These are phyloP conservation scores for Terfezia claveryi DNA, from an alignment of 495 filamentous ascomycete genomes.

Conservation along the genomic window DNA sequence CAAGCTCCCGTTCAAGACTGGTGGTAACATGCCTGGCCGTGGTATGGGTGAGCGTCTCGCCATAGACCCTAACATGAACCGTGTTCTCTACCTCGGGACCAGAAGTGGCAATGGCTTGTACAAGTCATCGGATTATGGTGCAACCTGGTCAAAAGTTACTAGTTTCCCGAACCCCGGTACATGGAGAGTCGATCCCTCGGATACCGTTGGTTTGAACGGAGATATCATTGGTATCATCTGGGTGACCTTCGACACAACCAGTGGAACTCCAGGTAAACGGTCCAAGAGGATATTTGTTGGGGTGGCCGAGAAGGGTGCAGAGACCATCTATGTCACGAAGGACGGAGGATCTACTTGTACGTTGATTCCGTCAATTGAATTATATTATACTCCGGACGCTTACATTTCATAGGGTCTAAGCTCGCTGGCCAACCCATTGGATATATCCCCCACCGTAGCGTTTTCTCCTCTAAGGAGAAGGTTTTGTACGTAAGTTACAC, in stretches of 20 bases:
- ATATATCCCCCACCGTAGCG: conserved; percentile 34
- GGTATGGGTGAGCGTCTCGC: conserved; percentile 41
- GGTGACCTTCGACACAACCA: conserved; percentile 36
- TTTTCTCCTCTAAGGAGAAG: conserved; percentile 31
- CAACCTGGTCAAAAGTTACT: conserved; percentile 34
- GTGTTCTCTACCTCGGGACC: conserved; percentile 35
- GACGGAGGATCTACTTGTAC: conserved; percentile 29
- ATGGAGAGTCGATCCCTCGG: conserved; percentile 26
- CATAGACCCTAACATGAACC: conserved; percentile 34
- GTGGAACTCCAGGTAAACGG: conserved; percentile 23
- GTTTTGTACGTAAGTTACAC: conserved; percentile 34
- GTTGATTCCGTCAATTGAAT: not conserved
- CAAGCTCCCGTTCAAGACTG: conserved; percentile 34
- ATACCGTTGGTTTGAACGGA: conserved; percentile 24
- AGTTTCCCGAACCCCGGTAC: conserved; percentile 33
- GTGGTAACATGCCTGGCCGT: conserved; percentile 44
- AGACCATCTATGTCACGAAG: conserved; percentile 31
- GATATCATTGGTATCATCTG: conserved; percentile 32
- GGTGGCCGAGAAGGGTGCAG: conserved; percentile 28
- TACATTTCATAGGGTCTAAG: conserved; percentile 22
- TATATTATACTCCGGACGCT: not conserved
- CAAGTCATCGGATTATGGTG: conserved; percentile 35
- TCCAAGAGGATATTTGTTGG: conserved; percentile 39
- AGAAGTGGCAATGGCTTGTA: conserved; percentile 41
- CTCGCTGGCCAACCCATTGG: conserved; percentile 28